phyloP scores from a whole-genome alignment of 805 yeast species.

The Ogataea paraovalis region DNA sequence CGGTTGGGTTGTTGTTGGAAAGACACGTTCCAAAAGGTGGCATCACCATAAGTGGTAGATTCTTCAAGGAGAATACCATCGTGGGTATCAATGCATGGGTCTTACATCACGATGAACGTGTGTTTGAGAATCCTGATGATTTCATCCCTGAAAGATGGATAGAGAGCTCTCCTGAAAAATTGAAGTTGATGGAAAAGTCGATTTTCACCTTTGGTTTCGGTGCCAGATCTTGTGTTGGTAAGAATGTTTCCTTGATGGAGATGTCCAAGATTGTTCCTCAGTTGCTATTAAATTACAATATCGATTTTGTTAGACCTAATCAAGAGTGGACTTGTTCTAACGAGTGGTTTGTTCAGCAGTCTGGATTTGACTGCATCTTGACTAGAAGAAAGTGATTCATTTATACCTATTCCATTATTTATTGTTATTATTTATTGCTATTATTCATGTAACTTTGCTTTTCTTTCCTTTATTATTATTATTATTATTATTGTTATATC shows the following conservation, averaged over 20 bases:
- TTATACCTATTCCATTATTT: not conserved
- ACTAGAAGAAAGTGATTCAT: slow-evolving; percentile 1
- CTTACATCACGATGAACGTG: slow-evolving; percentile 33
- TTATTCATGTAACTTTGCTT: not conserved
- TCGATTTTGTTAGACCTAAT: slow-evolving; percentile 4
- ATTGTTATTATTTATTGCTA: not conserved
- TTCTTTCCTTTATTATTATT: not conserved
- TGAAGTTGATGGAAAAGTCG: slow-evolving; percentile 29
- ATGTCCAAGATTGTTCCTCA: slow-evolving; percentile 27
- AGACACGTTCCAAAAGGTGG: slow-evolving; percentile 17
- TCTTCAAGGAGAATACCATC: slow-evolving; percentile 35
- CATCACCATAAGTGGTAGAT: slow-evolving; percentile 8
- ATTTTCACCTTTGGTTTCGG: slow-evolving; percentile 47
- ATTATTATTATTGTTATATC: too few species aligned
- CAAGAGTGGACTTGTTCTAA: slow-evolving; percentile 12
- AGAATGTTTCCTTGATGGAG: slow-evolving; percentile 42
- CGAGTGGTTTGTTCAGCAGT: slow-evolving; percentile 17
- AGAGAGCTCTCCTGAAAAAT: slow-evolving; percentile 27
- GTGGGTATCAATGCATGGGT: slow-evolving; percentile 42
- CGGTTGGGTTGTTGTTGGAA: slow-evolving; percentile 14
- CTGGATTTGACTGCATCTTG: slow-evolving; percentile 9
- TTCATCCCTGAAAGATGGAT: slow-evolving; percentile 43
- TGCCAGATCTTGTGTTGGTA: slow-evolving; percentile 44
- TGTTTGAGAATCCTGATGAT: slow-evolving; percentile 37
- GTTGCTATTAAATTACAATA: slow-evolving; percentile 8